A percentile compares a stretch with the other conserved stretches of the same genome.
Evolutionary conservation across 202 grass and related monocot genomes (phyloP).

Genomic region (Schoenoplectus triqueter): DNA sequence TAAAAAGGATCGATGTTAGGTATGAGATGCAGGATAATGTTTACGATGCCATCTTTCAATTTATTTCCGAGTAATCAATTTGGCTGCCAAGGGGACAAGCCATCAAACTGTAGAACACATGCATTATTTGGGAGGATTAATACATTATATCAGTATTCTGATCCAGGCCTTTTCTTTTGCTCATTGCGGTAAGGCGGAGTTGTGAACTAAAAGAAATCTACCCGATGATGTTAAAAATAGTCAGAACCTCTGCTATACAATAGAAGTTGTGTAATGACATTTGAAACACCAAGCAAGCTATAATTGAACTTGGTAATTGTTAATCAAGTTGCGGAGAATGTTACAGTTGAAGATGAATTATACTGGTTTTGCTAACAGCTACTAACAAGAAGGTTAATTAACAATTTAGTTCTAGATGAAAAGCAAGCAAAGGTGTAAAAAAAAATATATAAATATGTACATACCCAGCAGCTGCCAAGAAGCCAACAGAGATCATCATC

Average conservation of each 20-base stretch:
- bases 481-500: slow-evolving; percentile 88
- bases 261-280: neutral
- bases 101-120: neutral
- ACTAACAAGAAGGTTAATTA: no score
- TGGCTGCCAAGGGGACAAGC: neutral
- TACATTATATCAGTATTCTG: neutral
- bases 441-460: neutral
- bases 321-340: no score
- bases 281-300: slow-evolving; percentile 2
- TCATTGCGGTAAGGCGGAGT: neutral
- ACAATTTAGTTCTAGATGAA: neutral
- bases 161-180: neutral
- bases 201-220: neutral
- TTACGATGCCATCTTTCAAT: neutral
- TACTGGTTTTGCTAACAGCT: no score
- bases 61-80: neutral
- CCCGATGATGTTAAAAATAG: neutral
- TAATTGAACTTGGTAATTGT: neutral
- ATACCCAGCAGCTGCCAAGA: slow-evolving; percentile 69
- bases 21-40: neutral
- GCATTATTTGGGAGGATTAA: neutral
- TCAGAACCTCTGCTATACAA: neutral
- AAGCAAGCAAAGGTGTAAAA: neutral
- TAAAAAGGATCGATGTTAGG: neutral
- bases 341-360: no score